Evolutionary conservation across 2,329 filamentous ascomycete species (phyloP).

Genomic region (Helotiales sp.): DNA sequence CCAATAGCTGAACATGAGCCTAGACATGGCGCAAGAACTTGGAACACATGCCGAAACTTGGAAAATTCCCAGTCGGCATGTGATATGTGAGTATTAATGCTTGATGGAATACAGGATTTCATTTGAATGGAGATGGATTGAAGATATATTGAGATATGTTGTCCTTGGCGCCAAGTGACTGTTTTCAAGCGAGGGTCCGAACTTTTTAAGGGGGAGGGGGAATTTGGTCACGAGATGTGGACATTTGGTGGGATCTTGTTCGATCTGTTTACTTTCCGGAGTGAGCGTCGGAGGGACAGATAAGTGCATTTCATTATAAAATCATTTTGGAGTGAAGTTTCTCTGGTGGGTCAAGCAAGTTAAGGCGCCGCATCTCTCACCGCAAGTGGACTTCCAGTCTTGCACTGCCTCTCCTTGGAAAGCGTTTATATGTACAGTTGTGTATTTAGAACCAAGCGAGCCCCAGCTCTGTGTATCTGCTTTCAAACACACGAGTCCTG

Average conservation of each 20-base stretch:
- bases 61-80: slow-evolving; percentile 8
- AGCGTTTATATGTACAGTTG: no score
- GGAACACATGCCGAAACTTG: not conserved
- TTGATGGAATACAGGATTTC: not conserved
- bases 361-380: no score
- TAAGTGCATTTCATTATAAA: no score
- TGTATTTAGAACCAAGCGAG: no score
- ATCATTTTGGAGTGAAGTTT: no score
- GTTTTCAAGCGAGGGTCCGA: not conserved
- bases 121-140: not conserved
- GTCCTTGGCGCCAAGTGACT: slow-evolving; percentile 10
- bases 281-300: no score
- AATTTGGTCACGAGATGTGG: not conserved
- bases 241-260: not conserved
- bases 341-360: no score
- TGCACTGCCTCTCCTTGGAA: not conserved
- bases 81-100: not conserved
- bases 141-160: not conserved
- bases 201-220: not conserved
- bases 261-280: not conserved
- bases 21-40: slow-evolving; percentile 6
- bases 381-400: no score
- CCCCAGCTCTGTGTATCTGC: no score
- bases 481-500: no score
- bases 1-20: not conserved